Evolutionary conservation across 2,329 filamentous ascomycete genomes (phyloP).

Genomic region (Calonectria ilicicola): DNA sequence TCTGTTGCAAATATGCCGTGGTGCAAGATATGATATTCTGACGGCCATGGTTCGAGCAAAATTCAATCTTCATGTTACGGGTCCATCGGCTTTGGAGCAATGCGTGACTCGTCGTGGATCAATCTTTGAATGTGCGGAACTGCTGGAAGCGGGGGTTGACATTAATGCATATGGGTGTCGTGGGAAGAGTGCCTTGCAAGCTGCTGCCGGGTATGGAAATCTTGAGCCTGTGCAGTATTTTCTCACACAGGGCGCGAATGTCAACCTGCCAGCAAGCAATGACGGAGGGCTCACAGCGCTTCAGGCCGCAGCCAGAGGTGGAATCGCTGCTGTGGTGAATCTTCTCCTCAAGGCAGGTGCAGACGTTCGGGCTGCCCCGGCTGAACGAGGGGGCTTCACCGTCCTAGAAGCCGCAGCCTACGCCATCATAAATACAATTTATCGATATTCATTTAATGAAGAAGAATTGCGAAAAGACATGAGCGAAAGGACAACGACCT

Average conservation of each 20-base stretch:
- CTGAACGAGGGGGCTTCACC: not conserved
- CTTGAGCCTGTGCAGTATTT: not conserved
- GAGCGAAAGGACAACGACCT: not conserved
- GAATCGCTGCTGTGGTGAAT: not conserved
- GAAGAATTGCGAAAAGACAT: no score
- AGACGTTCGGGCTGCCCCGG: not conserved
- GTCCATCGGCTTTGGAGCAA: not conserved
- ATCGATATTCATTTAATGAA: no score
- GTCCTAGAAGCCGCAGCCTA: not conserved
- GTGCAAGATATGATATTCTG: no score
- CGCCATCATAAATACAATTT: no score
- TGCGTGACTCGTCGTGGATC: not conserved
- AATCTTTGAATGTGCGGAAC: not conserved
- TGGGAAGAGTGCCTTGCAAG: not conserved
- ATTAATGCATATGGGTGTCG: not conserved
- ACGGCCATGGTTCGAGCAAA: not conserved
- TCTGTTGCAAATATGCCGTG: not conserved
- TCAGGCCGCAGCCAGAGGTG: not conserved
- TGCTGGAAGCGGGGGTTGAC: not conserved
- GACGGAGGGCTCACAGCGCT: not conserved
- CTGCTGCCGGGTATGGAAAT: not conserved
- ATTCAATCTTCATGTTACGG: not conserved
- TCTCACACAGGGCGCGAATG: not conserved
- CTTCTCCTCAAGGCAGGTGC: not conserved
- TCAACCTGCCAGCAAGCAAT: not conserved